Evolutionary conservation across 2,329 filamentous ascomycete genomes (phyloP).

Genomic region (Pseudogymnoascus sp.): DNA sequence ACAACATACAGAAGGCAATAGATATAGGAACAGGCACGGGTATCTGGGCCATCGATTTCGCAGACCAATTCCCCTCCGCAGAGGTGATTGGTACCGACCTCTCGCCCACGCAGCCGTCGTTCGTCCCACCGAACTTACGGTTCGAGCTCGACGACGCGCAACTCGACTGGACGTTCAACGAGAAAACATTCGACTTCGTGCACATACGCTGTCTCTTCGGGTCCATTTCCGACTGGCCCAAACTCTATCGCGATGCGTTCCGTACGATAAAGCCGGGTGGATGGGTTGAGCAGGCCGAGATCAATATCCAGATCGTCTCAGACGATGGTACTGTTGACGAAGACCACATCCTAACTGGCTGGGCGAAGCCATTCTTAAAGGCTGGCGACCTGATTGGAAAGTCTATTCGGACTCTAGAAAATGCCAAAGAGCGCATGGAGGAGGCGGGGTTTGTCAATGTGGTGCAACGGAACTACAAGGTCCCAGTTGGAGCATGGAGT

Average conservation of each 20-base stretch:
- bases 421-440: slow-evolving; percentile 24
- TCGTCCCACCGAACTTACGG: slow-evolving; percentile 23
- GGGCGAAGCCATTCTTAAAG: slow-evolving; percentile 27
- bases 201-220: slow-evolving; percentile 32
- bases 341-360: slow-evolving; percentile 3
- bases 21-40: slow-evolving; percentile 10
- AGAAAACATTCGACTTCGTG: slow-evolving; percentile 27
- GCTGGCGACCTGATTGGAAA: slow-evolving; percentile 29
- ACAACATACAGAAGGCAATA: slow-evolving; percentile 5
- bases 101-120: slow-evolving; percentile 23
- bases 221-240: slow-evolving; percentile 28
- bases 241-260: neutral
- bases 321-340: slow-evolving; percentile 10
- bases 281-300: slow-evolving; percentile 17
- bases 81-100: slow-evolving; percentile 22
- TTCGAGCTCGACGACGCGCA: slow-evolving; percentile 29
- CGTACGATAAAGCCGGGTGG: slow-evolving; percentile 14
- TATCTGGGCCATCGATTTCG: neutral
- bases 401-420: neutral
- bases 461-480: slow-evolving; percentile 15
- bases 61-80: slow-evolving; percentile 17
- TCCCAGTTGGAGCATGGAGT: slow-evolving; percentile 15
- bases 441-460: slow-evolving; percentile 18
- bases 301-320: slow-evolving; percentile 2
- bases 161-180: slow-evolving; percentile 24